Evolutionary conservation across 768 basidiomycete genomes (phyloP).

Genomic region (Hypsizygus marmoreus): DNA sequence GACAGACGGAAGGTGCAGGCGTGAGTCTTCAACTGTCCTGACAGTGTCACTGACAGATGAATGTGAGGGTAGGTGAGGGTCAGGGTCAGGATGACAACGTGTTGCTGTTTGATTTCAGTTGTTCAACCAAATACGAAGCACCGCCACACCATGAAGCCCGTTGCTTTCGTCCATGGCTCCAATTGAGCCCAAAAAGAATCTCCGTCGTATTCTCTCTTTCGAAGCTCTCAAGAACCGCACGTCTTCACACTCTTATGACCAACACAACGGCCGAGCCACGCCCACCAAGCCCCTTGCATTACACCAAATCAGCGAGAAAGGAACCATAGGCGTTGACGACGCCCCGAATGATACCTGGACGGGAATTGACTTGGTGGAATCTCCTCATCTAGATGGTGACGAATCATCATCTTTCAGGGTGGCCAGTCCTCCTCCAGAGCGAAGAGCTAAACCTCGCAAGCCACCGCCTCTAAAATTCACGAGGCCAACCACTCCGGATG

Average conservation of each 20-base stretch:
- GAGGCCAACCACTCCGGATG: constrained; percentile 46
- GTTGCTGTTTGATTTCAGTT: background rate
- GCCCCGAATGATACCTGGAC: constrained; percentile 12
- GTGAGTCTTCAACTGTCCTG: too few species aligned
- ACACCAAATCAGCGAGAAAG: constrained; percentile 6
- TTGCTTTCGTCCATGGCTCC: constrained; percentile 13
- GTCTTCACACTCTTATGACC: constrained; percentile 6
- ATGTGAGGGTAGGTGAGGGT: too few species aligned
- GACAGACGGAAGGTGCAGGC: too few species aligned
- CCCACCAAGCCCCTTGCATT: constrained; percentile 6
- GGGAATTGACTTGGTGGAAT: constrained; percentile 8
- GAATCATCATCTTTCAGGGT: background rate
- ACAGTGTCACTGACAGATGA: too few species aligned
- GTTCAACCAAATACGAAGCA: too few species aligned
- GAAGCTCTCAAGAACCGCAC: constrained; percentile 18
- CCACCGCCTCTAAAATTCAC: constrained; percentile 12
- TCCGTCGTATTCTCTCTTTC: constrained; percentile 28
- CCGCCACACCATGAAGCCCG: too few species aligned
- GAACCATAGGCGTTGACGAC: background rate
- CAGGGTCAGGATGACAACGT: background rate
- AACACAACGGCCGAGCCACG: constrained; percentile 5
- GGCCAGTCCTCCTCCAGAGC: constrained; percentile 12
- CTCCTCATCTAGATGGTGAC: background rate
- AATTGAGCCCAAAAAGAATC: constrained; percentile 15
- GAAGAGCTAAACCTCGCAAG: constrained; percentile 8